A percentile compares a stretch with the other conserved stretches of the same genome.
These are phyloP conservation scores for Ensete ventricosum DNA, from an alignment of 176 grass and related monocot species.

Conservation along the genomic window DNA sequence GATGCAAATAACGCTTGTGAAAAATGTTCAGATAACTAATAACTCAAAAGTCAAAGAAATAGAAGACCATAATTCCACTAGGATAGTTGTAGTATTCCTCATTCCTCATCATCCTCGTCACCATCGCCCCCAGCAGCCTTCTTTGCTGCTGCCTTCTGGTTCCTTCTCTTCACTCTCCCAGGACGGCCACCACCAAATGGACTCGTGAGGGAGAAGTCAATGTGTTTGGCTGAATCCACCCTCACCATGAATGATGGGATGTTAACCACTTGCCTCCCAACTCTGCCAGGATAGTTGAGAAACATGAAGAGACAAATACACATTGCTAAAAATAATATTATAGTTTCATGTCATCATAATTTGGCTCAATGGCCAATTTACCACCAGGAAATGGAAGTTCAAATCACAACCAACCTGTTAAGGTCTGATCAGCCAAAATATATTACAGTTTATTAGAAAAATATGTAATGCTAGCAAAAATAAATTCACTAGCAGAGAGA, in stretches of 20 bases:
- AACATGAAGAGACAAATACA: background rate
- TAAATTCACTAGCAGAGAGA: too few species aligned
- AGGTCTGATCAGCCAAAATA: too few species aligned
- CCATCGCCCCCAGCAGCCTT: conserved; percentile 25
- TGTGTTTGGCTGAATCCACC: conserved; percentile 34
- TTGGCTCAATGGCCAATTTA: too few species aligned
- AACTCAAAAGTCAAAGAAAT: background rate
- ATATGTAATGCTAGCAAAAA: too few species aligned
- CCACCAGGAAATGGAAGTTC: too few species aligned
- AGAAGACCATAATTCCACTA: background rate
- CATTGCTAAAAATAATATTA: too few species aligned
- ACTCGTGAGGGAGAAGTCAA: conserved; percentile 35
- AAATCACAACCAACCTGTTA: too few species aligned
- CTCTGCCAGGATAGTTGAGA: conserved; percentile 22
- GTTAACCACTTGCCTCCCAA: conserved; percentile 65
- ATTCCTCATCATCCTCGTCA: conserved; percentile 28
- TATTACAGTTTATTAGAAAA: too few species aligned
- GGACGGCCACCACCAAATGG: conserved; percentile 40
- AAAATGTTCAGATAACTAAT: background rate
- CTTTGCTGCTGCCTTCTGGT: conserved; percentile 29
- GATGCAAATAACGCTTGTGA: background rate
- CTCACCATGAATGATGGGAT: conserved; percentile 66
- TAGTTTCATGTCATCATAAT: too few species aligned
- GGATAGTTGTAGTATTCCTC: conserved; percentile 14
- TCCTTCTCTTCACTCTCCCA: conserved; percentile 56